Conservation (phyloP, 495 filamentous ascomycete genomes). For the Xylaria castorea region DNA sequence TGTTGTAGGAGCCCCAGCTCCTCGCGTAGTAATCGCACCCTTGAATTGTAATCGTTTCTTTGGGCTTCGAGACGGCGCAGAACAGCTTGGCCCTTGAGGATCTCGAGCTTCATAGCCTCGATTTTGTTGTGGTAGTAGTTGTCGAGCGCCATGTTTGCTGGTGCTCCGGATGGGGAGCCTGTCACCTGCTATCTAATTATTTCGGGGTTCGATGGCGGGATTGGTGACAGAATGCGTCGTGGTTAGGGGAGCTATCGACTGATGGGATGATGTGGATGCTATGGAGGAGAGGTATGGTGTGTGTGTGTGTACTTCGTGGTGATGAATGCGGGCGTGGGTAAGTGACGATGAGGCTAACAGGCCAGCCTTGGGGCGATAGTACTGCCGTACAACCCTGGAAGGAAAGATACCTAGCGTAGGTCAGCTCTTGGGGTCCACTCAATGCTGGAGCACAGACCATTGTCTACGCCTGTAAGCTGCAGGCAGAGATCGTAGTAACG, state of each 20-base stretch:
- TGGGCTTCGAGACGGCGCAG: constrained; percentile 95
- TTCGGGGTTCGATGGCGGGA: constrained; percentile 6
- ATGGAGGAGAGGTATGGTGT: not conserved
- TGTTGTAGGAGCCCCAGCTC: constrained; percentile 96
- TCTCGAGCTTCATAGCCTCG: constrained; percentile 99
- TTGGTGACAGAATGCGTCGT: not conserved
- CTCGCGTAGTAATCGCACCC: constrained; percentile 92
- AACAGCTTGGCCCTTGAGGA: constrained; percentile 96
- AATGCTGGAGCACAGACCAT: constrained; percentile 9
- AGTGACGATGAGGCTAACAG: constrained; percentile 28
- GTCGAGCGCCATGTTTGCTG: constrained; percentile 89
- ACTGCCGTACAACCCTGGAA: constrained; percentile 1
- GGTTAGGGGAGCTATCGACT: not conserved
- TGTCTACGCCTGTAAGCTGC: not conserved
- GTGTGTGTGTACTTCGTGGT: not conserved
- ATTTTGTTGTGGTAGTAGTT: constrained; percentile 99
- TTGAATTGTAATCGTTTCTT: constrained; percentile 98
- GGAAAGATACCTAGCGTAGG: not conserved
- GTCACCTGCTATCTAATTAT: not conserved
- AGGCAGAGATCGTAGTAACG: constrained; percentile 25
- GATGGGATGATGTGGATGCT: not conserved
- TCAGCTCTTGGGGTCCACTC: constrained; percentile 11
- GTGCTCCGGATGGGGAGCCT: constrained; percentile 35
- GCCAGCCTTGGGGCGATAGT: constrained; percentile 23
- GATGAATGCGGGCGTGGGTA: constrained; percentile 5